A percentile compares a stretch with the other conserved stretches of the same genome.
Evolutionary conservation across 2,329 filamentous ascomycete genomes (phyloP).

Genomic region (Penicillium sumatraense): DNA sequence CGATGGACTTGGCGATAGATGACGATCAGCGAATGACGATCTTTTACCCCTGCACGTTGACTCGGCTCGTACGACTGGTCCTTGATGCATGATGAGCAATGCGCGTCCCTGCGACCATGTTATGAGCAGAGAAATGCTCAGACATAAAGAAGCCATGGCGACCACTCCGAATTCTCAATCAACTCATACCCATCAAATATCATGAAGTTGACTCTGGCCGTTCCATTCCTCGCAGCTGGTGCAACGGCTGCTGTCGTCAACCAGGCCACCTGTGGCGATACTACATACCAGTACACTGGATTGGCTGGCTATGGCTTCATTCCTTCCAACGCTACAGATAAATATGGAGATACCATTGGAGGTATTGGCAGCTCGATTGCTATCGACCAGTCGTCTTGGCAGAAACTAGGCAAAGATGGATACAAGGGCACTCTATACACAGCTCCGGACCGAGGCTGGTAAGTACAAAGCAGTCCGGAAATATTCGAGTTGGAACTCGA

Average conservation of each 20-base stretch:
- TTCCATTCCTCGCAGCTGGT: conserved; percentile 20
- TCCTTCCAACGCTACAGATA: conserved; percentile 62
- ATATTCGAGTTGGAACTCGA: no score
- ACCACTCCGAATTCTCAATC: background rate
- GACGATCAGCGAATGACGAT: conserved; percentile 16
- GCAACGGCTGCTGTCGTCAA: conserved; percentile 42
- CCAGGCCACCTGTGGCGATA: conserved; percentile 62
- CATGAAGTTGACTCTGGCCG: conserved; percentile 28
- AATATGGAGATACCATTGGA: conserved; percentile 71
- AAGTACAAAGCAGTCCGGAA: conserved; percentile 21
- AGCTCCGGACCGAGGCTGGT: conserved; percentile 72
- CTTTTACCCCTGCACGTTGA: conserved; percentile 12
- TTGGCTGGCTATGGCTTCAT: conserved; percentile 71
- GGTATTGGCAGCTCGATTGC: conserved; percentile 69
- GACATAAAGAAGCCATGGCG: background rate
- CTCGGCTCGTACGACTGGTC: background rate
- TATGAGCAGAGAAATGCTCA: background rate
- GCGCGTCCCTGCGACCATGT: background rate
- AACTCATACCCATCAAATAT: background rate
- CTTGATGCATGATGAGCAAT: background rate
- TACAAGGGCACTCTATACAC: conserved; percentile 68
- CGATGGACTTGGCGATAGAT: conserved; percentile 10
- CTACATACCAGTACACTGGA: conserved; percentile 67
- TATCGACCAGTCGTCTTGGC: conserved; percentile 65
- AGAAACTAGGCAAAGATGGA: conserved; percentile 51